Evolutionary conservation across 768 basidiomycete species (phyloP).

Genomic region (Bullera alba): DNA sequence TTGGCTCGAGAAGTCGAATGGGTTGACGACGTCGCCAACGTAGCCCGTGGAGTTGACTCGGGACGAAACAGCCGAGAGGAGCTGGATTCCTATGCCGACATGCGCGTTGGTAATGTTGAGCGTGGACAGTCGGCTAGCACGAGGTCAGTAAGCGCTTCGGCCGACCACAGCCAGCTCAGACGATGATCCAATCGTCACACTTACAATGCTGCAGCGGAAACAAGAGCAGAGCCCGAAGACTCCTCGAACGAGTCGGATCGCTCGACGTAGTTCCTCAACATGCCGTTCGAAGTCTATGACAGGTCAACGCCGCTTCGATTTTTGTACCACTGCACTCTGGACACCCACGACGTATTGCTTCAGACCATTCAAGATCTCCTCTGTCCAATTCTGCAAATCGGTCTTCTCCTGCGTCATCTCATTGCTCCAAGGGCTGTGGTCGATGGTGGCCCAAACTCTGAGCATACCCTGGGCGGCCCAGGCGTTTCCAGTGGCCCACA

Average conservation of each 20-base stretch:
- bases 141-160: constrained; percentile 14
- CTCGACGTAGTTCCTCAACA: constrained; percentile 48
- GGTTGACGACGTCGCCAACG: constrained; percentile 47
- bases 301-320: not conserved
- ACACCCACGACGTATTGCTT: constrained; percentile 38
- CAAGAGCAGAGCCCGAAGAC: constrained; percentile 44
- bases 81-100: constrained; percentile 37
- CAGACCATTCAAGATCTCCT: constrained; percentile 45
- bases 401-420: constrained; percentile 41
- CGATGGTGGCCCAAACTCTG: constrained; percentile 48
- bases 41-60: constrained; percentile 47
- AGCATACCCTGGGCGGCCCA: constrained; percentile 51
- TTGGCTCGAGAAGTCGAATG: constrained; percentile 41
- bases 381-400: constrained; percentile 45
- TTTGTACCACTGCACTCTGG: not conserved
- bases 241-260: constrained; percentile 45
- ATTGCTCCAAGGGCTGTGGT: constrained; percentile 33
- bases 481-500: constrained; percentile 50
- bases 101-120: constrained; percentile 42
- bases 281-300: constrained; percentile 38
- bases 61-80: constrained; percentile 43
- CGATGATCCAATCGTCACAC: not conserved
- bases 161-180: constrained; percentile 7
- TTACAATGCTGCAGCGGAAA: constrained; percentile 37
- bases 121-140: constrained; percentile 43